A percentile compares a stretch with the other conserved stretches of the same genome.
These are phyloP conservation scores for Sphaerostilbella broomeana DNA, from an alignment of 2,329 filamentous ascomycete genomes.

Conservation along the genomic window DNA sequence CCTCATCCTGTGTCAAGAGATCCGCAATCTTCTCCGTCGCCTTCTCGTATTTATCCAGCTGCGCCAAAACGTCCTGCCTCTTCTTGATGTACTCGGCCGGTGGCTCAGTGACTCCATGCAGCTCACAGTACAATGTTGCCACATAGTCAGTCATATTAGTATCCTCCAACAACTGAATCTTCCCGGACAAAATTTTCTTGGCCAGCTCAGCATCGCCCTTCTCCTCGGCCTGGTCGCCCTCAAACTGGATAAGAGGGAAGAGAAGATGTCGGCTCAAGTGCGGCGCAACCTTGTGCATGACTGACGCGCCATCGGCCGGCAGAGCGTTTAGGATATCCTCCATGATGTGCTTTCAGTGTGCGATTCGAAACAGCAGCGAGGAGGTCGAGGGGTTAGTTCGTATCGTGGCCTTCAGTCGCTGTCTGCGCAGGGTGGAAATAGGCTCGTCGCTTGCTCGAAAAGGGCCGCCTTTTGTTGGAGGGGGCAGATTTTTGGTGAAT, in stretches of 20 bases:
- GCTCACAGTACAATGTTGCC: constrained; percentile 81
- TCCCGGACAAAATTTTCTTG: constrained; percentile 71
- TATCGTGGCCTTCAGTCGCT: no score
- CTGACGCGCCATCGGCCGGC: constrained; percentile 62
- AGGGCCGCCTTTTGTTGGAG: constrained; percentile 27
- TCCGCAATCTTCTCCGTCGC: constrained; percentile 84
- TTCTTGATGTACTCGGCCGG: constrained; percentile 84
- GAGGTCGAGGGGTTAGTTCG: no score
- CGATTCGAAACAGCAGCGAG: not conserved
- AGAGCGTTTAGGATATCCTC: constrained; percentile 45
- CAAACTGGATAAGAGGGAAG: constrained; percentile 92
- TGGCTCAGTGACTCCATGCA: constrained; percentile 70
- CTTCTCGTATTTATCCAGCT: constrained; percentile 76
- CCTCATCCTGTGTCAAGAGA: constrained; percentile 79
- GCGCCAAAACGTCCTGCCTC: constrained; percentile 78
- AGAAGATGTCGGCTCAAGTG: constrained; percentile 94
- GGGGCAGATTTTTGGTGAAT: constrained; percentile 38
- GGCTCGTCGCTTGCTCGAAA: constrained; percentile 19
- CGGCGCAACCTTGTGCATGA: constrained; percentile 82
- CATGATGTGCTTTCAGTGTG: constrained; percentile 24
- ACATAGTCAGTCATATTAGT: constrained; percentile 99
- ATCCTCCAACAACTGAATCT: constrained; percentile 89
- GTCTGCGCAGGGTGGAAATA: constrained; percentile 15
- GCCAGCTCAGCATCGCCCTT: constrained; percentile 52
- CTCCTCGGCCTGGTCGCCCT: constrained; percentile 74